Evolutionary conservation across 2,329 filamentous ascomycete genomes (phyloP).

Genomic region (Harringtonia aguacate): DNA sequence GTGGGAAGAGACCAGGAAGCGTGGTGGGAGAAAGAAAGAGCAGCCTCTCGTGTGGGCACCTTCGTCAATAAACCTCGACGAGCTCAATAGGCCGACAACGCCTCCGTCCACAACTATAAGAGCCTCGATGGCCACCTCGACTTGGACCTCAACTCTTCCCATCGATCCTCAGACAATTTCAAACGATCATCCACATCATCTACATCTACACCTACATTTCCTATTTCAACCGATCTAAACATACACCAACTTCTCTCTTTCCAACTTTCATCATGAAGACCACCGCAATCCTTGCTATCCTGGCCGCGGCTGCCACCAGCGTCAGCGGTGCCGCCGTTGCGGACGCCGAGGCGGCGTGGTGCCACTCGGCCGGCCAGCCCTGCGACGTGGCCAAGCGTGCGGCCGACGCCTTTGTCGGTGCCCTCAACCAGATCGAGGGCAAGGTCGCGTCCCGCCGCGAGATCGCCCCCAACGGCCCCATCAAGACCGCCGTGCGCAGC

Average conservation of each 20-base stretch:
- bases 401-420: conserved; percentile 9
- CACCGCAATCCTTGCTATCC: conserved; percentile 9
- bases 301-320: conserved; percentile 10
- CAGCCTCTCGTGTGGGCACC: background rate
- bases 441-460: too few relatives aligned
- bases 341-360: conserved; percentile 8
- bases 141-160: background rate
- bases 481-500: too few relatives aligned
- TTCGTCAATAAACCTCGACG: conserved; percentile 1
- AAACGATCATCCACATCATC: background rate
- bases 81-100: background rate
- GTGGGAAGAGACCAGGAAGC: too few relatives aligned
- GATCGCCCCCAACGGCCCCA: too few relatives aligned
- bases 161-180: background rate
- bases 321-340: conserved; percentile 10
- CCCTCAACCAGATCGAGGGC: background rate
- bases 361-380: conserved; percentile 8
- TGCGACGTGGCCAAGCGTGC: conserved; percentile 13
- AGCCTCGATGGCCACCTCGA: background rate
- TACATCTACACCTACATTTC: background rate
- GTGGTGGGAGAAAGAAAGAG: background rate
- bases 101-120: background rate
- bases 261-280: conserved; percentile 10
- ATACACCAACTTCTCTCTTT: background rate
- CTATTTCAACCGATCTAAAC: background rate